Evolutionary conservation across 163 green algal genomes (phyloP).

Genomic region (Prototheca cutis): DNA sequence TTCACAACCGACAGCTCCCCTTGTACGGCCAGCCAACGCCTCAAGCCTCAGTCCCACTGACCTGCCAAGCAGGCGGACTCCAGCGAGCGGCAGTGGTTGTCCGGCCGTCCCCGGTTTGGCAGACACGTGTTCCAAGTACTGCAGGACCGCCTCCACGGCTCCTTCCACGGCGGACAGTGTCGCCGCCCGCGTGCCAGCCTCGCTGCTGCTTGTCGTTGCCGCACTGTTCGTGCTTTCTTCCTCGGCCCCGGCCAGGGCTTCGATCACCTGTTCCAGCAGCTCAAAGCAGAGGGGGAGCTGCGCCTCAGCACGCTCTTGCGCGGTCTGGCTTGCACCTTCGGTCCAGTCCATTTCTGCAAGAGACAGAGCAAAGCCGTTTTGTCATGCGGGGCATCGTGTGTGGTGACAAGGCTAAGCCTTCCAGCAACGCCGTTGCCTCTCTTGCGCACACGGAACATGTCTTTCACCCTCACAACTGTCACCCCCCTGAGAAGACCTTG

Average conservation of each 20-base stretch:
- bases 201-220: not conserved
- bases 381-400: no score
- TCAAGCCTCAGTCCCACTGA: no score
- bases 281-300: conserved; percentile 42
- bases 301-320: conserved; percentile 30
- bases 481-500: no score
- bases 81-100: conserved; percentile 22
- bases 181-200: not conserved
- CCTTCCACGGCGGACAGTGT: conserved; percentile 12
- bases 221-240: not conserved
- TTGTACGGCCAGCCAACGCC: no score
- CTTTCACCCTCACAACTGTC: no score
- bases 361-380: no score
- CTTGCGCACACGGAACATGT: no score
- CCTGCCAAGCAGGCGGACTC: conserved; percentile 34
- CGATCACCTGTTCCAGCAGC: conserved; percentile 43
- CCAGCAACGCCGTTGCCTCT: no score
- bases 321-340: conserved; percentile 7
- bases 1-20: no score
- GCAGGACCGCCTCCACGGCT: conserved; percentile 34
- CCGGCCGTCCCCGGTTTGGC: not conserved
- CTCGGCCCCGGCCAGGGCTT: conserved; percentile 41
- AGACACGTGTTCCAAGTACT: conserved; percentile 40
- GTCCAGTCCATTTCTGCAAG: conserved; percentile 13
- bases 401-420: no score